Evolutionary conservation across 2,329 filamentous ascomycete species (phyloP), one percentile per base, ranked within the genome.

Genomic region (Camptophora hylomeconis): DNA sequence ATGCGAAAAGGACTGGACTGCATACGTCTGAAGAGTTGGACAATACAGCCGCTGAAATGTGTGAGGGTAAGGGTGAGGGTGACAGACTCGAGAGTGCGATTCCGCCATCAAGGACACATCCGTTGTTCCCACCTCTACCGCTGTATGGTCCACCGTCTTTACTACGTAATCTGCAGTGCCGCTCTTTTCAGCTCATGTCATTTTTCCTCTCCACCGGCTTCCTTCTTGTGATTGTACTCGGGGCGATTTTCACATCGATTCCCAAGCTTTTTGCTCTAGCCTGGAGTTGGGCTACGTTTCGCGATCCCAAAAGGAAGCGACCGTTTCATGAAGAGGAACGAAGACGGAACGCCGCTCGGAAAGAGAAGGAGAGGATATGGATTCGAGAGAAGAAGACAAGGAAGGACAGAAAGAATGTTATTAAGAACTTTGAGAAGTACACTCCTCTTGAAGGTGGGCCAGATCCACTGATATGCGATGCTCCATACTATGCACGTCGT

Each of bases 71-170:
- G 14, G 5, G 11, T n/a, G n/a, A n/a, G n/a, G 21, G 29, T 13
- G 30, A 17, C 24, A 37, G 16, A 7, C 25, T 42, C 19, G 46
- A 44, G 30, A 52, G 54, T 34, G 56, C 54, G 10, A 47, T 60
- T 16, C 75, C 78, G 0, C 72, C 74, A 1, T 74, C 74, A 5
- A 67, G 72, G 39, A 86, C 80, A 2, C 76, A 86, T 41, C 79
- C 81, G 3, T 58, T 92, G 4, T 94, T 94, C 41, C 84, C 84
- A 5, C 80, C 82, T 2, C 54, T 93, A 6, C 84, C 84, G 0
- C 60, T 82, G 1, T 93, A 92, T 44, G 80, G 80, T 0, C 77
- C 82, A 1, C 74, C 83, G 0, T 75, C 78, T 1, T 28, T 31
- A 1, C 33, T 76, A n/a, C 66, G 74, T 26, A 63, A 71, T 17